Conservation (phyloP, 345 rosid genomes). For the Physaria fendleri region DNA sequence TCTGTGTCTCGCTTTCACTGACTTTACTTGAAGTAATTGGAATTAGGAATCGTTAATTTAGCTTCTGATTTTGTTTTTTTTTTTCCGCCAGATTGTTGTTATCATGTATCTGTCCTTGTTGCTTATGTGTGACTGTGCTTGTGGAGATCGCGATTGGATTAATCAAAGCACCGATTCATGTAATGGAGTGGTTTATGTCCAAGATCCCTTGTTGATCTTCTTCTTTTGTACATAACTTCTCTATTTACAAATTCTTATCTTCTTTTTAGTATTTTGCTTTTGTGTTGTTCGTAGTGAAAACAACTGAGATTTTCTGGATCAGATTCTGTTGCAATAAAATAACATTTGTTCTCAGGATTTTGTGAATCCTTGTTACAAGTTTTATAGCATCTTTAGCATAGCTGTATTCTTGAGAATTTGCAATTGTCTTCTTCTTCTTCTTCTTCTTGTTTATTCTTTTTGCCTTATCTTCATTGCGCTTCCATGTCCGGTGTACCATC, state of each 20-base stretch:
- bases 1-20: neutral
- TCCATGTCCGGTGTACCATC: no score
- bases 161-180: slow-evolving; percentile 79
- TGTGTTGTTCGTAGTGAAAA: neutral
- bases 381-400: neutral
- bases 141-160: slow-evolving; percentile 72
- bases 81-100: slow-evolving; percentile 45
- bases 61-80: neutral
- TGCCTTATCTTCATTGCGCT: neutral
- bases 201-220: slow-evolving; percentile 64
- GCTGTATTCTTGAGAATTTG: neutral
- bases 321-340: neutral
- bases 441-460: neutral
- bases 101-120: slow-evolving; percentile 74
- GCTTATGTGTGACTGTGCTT: slow-evolving; percentile 64
- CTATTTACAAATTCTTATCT: neutral
- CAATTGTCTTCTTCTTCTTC: slow-evolving; percentile 2
- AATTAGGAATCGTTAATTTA: neutral
- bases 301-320: neutral
- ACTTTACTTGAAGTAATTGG: no score
- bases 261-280: neutral
- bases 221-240: slow-evolving; percentile 2
- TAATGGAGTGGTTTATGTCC: slow-evolving; percentile 83
- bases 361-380: neutral
- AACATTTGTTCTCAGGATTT: neutral